phyloP scores from a whole-genome alignment of 345 rosid genomes.

The Eucalyptus sideroxylon region DNA sequence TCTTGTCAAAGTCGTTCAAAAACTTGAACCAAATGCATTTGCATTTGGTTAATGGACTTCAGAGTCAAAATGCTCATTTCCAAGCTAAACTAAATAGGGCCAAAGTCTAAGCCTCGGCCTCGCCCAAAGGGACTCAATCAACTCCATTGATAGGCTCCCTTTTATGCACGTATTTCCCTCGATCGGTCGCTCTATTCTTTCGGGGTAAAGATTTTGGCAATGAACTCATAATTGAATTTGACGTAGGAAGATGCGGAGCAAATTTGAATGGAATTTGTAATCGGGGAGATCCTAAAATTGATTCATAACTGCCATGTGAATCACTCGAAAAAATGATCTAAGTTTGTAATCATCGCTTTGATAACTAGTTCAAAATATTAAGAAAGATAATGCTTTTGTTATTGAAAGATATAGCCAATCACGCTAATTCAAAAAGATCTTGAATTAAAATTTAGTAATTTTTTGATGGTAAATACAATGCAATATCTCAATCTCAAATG shows the following conservation, averaged over 20 bases:
- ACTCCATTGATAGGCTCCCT: neutral
- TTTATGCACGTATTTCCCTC: neutral
- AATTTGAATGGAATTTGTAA: neutral
- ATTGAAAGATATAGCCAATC: neutral
- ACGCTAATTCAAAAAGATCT: neutral
- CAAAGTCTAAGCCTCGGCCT: neutral
- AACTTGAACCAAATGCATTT: no score
- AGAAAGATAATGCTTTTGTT: neutral
- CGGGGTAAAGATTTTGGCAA: neutral
- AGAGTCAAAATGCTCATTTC: no score
- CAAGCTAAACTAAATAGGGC: no score
- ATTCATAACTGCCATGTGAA: rapidly evolving
- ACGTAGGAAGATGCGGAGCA: neutral
- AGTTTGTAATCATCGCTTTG: neutral
- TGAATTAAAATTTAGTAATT: no score
- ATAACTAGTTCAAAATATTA: neutral
- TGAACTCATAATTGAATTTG: neutral
- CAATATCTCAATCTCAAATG: neutral
- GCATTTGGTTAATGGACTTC: no score
- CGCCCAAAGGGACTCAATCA: neutral
- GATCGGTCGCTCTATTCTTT: neutral
- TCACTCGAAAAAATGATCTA: neutral
- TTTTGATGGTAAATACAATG: neutral
- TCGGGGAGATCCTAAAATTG: neutral
- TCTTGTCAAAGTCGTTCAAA: no score